Evolutionary conservation across 345 rosid species (phyloP).

Genomic region (Nephelium lappaceum): DNA sequence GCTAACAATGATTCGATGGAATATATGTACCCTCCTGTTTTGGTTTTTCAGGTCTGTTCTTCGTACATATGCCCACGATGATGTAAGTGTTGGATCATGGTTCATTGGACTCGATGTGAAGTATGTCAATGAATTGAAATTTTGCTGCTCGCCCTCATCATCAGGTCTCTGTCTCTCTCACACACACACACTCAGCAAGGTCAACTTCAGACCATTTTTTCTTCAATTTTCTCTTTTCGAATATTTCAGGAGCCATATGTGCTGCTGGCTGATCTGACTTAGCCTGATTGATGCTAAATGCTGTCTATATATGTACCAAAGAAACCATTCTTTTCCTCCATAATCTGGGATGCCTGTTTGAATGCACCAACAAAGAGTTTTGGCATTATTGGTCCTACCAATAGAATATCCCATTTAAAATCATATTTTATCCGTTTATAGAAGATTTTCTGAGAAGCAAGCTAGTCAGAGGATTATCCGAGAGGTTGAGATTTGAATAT

Average conservation of each 20-base stretch:
- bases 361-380: background rate
- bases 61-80: slow-evolving; percentile 51
- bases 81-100: slow-evolving; percentile 58
- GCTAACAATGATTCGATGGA: background rate
- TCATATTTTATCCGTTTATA: slow-evolving; percentile 1
- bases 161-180: slow-evolving; percentile 33
- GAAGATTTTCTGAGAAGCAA: slow-evolving; percentile 6
- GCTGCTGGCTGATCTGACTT: slow-evolving; percentile 38
- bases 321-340: slow-evolving; percentile 17
- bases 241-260: slow-evolving; percentile 40
- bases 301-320: background rate
- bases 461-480: background rate
- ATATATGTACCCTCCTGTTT: background rate
- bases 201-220: background rate
- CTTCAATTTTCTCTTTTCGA: background rate
- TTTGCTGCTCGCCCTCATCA: slow-evolving; percentile 52
- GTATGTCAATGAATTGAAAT: slow-evolving; percentile 43
- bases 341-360: slow-evolving; percentile 11
- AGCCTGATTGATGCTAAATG: background rate
- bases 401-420: background rate
- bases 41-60: slow-evolving; percentile 40
- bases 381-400: background rate
- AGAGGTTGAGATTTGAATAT: background rate
- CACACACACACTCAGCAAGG: background rate
- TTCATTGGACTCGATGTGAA: slow-evolving; percentile 54